Evolutionary conservation across 768 basidiomycete species (phyloP).

Genomic region (Phaffia australis): DNA sequence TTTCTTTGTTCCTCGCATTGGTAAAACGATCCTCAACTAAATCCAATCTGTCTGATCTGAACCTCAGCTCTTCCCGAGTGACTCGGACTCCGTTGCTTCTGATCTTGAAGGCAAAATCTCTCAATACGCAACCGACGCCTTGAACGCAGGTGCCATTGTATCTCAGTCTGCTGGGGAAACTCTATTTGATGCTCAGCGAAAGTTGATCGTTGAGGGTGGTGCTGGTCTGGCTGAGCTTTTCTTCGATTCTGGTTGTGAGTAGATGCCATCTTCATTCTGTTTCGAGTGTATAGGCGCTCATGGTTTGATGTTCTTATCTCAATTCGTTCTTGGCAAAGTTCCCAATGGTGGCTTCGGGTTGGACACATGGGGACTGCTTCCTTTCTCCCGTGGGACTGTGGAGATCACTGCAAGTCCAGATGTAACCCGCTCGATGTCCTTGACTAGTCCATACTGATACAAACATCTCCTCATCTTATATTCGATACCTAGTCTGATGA

Average conservation of each 20-base stretch:
- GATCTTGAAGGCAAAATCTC: background rate
- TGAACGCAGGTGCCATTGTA: conserved; percentile 9
- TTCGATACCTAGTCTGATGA: conserved; percentile 40
- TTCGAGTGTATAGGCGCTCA: too few species aligned
- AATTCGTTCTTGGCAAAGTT: background rate
- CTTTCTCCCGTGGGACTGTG: conserved; percentile 49
- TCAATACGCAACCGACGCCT: conserved; percentile 1
- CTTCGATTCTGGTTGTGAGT: conserved; percentile 32
- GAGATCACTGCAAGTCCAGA: conserved; percentile 40
- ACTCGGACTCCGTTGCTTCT: background rate
- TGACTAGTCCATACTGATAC: background rate
- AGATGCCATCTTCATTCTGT: background rate
- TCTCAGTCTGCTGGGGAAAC: background rate
- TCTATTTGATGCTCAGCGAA: conserved; percentile 6
- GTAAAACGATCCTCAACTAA: too few species aligned
- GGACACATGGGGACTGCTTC: conserved; percentile 48
- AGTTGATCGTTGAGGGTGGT: conserved; percentile 30
- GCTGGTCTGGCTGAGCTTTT: conserved; percentile 54
- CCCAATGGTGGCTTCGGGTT: conserved; percentile 40
- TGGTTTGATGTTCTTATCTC: too few species aligned
- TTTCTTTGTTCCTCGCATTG: background rate
- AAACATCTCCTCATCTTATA: background rate
- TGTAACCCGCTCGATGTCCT: background rate
- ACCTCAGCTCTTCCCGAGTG: conserved; percentile 8
- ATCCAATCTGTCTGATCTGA: background rate